Evolutionary conservation across 2,329 filamentous ascomycete species (phyloP).

Genomic region (Acrocalymma vagum): DNA sequence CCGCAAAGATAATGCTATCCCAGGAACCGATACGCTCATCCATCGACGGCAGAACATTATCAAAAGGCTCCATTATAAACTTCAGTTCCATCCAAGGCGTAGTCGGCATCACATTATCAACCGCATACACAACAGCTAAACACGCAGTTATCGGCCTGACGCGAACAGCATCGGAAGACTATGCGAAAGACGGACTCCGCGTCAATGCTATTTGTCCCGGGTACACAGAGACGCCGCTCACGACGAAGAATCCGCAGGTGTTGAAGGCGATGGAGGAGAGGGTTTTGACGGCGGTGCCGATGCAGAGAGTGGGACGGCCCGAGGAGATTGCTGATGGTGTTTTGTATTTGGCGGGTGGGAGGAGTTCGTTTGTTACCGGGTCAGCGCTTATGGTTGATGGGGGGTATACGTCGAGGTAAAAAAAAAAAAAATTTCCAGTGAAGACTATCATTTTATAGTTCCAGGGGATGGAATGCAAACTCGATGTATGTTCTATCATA

Average conservation of each 20-base stretch:
- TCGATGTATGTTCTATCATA: no score
- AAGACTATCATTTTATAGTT: no score
- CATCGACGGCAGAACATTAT: conserved; percentile 43
- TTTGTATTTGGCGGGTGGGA: conserved; percentile 33
- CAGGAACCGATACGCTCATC: conserved; percentile 51
- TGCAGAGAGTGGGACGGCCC: conserved; percentile 29
- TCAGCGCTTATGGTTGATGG: conserved; percentile 31
- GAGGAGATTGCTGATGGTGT: conserved; percentile 37
- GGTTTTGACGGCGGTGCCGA: conserved; percentile 29
- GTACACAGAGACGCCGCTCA: conserved; percentile 32
- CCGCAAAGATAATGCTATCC: conserved; percentile 54
- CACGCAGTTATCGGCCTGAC: conserved; percentile 54
- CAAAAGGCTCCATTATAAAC: conserved; percentile 48
- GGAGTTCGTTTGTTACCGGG: conserved; percentile 34
- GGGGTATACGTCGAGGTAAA: conserved; percentile 20
- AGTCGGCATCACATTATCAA: conserved; percentile 50
- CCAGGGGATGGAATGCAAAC: no score
- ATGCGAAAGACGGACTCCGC: conserved; percentile 50
- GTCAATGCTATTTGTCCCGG: conserved; percentile 48
- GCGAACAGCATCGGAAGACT: conserved; percentile 54
- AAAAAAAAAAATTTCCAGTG: no score
- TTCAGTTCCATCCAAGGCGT: conserved; percentile 50
- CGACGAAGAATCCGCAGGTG: conserved; percentile 24
- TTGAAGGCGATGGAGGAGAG: conserved; percentile 33
- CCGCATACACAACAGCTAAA: conserved; percentile 48